Base-by-base conservation (phyloP, 2,329 filamentous ascomycete species). In the Huntiella bhutanensis region DNA sequence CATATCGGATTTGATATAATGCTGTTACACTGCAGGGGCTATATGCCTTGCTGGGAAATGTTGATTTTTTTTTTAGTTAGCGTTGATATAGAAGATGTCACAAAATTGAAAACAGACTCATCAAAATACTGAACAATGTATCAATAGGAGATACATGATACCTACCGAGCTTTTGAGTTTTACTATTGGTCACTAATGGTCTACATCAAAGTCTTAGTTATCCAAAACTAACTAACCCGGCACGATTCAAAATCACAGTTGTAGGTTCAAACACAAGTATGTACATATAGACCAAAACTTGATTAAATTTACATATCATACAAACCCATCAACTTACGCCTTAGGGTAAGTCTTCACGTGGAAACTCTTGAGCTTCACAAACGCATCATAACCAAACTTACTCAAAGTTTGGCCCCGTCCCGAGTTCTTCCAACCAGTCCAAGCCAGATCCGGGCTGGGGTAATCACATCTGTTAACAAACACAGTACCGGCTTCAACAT, bases 381-480 rank as follows among this genome's bases (percentile, higher is more conserved):
- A 96, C 59, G 93, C 84, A 55, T 95, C 88, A 58, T 92, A 96
- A 8, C 88, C 88, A 57, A 87, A 93, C 55, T 68, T 78, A 64
- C 85, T 91, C 55, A 96, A 65, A 7, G 87, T 95, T 55, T 87
- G 80, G 16, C 88, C 88, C 62, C 83, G 87, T 53, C 88, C 88
- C 51, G 86, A 94, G 60, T 94, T 86, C 68, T 96, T 96, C 86
- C 86, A 95, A 8, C 88, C 88, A 2, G 87, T 91, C 85, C 85
- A 93, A n/a, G 86, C 85, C 54, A 93, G 73, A 61, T 93, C 85
- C 51, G 88, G 85, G 59, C 80, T 85, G 41, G 88, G 88, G 61
- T 76, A 96, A 61, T 96, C 88, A 57, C 83, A 86, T 55, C 88
- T 75, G 62, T 96, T 96, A 56, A 96, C 83, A 64, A 95, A 96